Base-by-base conservation (phyloP, 2,329 filamentous ascomycete species). In the Zymoseptoria crescenta region DNA sequence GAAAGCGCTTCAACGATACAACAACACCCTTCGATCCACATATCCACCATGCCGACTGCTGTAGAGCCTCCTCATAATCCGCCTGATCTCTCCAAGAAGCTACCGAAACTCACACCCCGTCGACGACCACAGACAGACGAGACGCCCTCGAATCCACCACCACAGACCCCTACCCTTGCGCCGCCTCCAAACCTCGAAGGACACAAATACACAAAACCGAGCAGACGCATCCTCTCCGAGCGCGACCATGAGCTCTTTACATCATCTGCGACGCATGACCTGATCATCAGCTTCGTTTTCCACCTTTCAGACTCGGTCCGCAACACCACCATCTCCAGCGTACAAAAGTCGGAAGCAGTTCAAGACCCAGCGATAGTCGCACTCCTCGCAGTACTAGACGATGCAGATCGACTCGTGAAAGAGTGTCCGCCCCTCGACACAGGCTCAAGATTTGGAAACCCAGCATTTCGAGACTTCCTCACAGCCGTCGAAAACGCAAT, bases 381-480 rank as follows among this genome's bases (percentile, higher is more conserved):
- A 13, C 83, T 97, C 30, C 73, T 95, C 48, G 70, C 74, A 16
- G 84, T 96, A 20, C 80, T 99, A 9, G 81, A 87, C 35, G 81
- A 86, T 56, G 83, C 88, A 8, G 85, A 90, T 56, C 74, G 77
- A 4, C 79, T 93, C 1, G 80, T 96, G 4, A 76, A 80, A 13
- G 76, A 81, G 55, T 86, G 87, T 56, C 94, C 94, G 0, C 87
- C 94, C 0, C 82, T 93, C 65, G 91, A 97, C 64, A 89, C 92
- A 52, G 91, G 91, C 52, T 96, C 91, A 8, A 83, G 94, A 27
- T 99, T 99, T 73, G 95, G 94, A 52, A 99, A 99, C 76, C 92
- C 91, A 66, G 85, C 88, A 1, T 99, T 99, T 76, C 85, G 91
- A 54, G 81, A 83, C 59, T 92, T 95, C 69, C 81, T 96, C 58